Conservation (phyloP, 768 basidiomycete species). For the Polyporus arcularius region DNA sequence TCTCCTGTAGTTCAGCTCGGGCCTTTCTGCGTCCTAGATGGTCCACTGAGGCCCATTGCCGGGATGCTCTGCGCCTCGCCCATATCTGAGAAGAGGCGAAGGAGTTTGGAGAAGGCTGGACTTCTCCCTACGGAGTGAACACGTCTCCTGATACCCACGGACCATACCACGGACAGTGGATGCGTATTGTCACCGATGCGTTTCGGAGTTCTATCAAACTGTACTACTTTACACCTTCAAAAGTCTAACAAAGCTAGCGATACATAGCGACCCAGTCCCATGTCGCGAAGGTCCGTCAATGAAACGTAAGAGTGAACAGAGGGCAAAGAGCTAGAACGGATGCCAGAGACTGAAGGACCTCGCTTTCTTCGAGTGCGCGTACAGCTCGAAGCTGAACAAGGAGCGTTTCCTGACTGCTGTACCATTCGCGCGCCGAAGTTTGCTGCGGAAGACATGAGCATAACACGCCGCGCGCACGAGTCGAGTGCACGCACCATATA, state of each 20-base stretch:
- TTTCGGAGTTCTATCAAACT: neutral
- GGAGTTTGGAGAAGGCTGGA: neutral
- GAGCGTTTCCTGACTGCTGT: neutral
- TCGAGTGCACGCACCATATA: conserved; percentile 1
- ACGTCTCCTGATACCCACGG: neutral
- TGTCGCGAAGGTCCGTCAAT: neutral
- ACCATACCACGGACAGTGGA: neutral
- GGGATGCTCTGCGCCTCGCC: too few relatives aligned
- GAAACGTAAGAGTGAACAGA: neutral
- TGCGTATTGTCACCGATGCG: neutral
- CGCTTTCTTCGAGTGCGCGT: neutral
- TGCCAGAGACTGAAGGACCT: conserved; percentile 15
- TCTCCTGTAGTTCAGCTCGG: too few relatives aligned
- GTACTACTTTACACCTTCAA: neutral
- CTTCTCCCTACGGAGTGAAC: neutral
- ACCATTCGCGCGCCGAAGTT: neutral
- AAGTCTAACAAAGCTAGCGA: conserved; percentile 4
- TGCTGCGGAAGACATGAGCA: neutral
- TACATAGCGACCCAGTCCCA: neutral
- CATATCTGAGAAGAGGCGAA: too few relatives aligned
- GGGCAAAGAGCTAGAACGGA: conserved; percentile 5
- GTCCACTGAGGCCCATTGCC: too few relatives aligned
- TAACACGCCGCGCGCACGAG: neutral
- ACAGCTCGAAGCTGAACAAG: neutral
- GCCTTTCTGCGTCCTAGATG: too few relatives aligned